phyloP scores from a whole-genome alignment of 805 yeast species.

The Saccharomycopsis fibuligera region DNA sequence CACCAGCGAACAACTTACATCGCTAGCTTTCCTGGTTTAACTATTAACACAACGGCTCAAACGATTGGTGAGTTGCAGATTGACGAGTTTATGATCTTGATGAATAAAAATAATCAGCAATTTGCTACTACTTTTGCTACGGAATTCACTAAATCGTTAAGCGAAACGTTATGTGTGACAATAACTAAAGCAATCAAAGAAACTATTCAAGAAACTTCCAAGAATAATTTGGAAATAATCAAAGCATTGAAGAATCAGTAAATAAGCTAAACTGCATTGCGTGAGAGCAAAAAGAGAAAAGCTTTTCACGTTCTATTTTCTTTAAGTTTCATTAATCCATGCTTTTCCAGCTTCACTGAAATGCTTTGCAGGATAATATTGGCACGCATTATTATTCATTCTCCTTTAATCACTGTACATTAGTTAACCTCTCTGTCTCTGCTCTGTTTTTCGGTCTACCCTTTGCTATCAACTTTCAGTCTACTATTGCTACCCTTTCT shows the following conservation, averaged over 20 bases:
- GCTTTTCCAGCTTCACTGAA: too few species aligned
- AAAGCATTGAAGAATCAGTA: conserved; percentile 16
- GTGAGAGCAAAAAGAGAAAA: too few species aligned
- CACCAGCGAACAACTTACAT: too few species aligned
- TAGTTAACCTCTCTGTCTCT: too few species aligned
- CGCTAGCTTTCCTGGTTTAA: background rate
- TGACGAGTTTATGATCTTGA: conserved; percentile 16
- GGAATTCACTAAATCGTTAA: conserved; percentile 16
- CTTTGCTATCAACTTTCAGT: too few species aligned
- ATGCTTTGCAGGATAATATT: too few species aligned
- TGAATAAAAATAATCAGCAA: conserved; percentile 18
- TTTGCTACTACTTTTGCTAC: conserved; percentile 21
- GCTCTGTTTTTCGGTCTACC: too few species aligned
- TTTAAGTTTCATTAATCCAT: background rate
- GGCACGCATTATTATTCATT: too few species aligned
- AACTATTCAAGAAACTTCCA: conserved; percentile 20
- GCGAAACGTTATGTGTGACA: conserved; percentile 15
- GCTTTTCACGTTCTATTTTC: background rate
- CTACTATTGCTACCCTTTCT: too few species aligned
- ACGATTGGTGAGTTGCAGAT: conserved; percentile 17
- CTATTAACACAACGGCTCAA: background rate
- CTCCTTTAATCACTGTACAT: too few species aligned
- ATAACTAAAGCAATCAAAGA: conserved; percentile 18
- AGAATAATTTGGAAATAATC: conserved; percentile 20
- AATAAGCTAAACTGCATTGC: too few species aligned